Conservation (phyloP, 257 asterid species). For the Gentiana macrophylla region DNA sequence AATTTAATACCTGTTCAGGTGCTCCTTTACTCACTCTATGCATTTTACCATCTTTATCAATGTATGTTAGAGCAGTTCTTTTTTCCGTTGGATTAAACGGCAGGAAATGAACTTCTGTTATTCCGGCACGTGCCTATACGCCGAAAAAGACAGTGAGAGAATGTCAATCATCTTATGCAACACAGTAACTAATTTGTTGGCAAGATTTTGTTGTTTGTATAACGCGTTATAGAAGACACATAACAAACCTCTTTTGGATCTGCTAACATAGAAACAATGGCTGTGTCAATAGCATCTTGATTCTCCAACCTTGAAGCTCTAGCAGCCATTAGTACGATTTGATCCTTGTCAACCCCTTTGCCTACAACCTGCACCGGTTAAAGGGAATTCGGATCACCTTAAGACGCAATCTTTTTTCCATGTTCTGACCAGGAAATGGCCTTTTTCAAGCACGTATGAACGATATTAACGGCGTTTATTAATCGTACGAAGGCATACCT, state of each 20-base stretch:
- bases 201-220: neutral
- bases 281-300: conserved; percentile 35
- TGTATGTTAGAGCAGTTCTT: conserved; percentile 31
- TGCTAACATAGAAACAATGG: conserved; percentile 31
- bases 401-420: neutral
- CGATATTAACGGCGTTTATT: too few species aligned
- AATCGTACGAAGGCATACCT: conserved; percentile 10
- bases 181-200: too few species aligned
- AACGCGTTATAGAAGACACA: neutral
- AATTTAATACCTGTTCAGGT: conserved; percentile 25
- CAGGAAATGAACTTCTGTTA: conserved; percentile 30
- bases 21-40: conserved; percentile 37
- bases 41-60: conserved; percentile 24
- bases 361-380: conserved; percentile 19
- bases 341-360: conserved; percentile 25
- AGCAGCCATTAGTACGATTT: conserved; percentile 28
- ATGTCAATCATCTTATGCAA: neutral
- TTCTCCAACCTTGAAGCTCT: conserved; percentile 36
- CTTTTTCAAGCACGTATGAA: too few species aligned
- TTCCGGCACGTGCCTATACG: conserved; percentile 25
- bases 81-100: conserved; percentile 33
- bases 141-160: neutral
- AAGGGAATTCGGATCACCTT: neutral
- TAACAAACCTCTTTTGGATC: conserved; percentile 31
- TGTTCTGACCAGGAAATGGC: neutral